phyloP scores from a whole-genome alignment of 2,329 filamentous ascomycete genomes.

The Aspergillus uvarum region DNA sequence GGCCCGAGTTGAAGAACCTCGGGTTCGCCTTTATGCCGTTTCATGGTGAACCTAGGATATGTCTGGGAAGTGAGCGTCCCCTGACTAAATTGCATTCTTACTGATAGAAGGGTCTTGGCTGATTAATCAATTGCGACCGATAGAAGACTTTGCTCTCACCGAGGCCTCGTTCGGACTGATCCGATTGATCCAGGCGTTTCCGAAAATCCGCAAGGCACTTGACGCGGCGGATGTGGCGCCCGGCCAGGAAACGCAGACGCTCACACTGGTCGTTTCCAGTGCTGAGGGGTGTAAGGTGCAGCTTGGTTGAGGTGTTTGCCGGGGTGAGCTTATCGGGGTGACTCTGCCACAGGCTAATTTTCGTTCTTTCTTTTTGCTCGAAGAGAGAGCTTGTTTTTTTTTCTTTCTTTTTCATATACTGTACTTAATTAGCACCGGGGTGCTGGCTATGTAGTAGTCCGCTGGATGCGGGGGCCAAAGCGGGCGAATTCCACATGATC shows the following conservation, averaged over 20 bases:
- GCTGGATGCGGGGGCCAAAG: too few species aligned
- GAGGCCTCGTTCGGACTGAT: not conserved
- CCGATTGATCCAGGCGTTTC: not conserved
- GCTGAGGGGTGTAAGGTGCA: not conserved
- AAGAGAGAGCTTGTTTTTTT: too few species aligned
- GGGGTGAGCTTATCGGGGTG: too few species aligned
- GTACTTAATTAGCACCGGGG: too few species aligned
- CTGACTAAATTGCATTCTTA: too few species aligned
- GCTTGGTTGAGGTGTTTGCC: too few species aligned
- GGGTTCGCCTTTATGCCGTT: slow-evolving; percentile 44
- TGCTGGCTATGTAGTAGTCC: too few species aligned
- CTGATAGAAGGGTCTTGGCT: too few species aligned
- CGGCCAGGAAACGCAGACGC: not conserved
- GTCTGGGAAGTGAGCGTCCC: slow-evolving; percentile 21
- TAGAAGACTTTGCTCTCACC: not conserved
- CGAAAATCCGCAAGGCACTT: not conserved
- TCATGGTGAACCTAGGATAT: slow-evolving; percentile 47
- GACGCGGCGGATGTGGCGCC: not conserved
- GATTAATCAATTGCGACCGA: not conserved
- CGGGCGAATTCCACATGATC: too few species aligned
- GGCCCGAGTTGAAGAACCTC: slow-evolving; percentile 27
- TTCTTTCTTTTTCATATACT: too few species aligned
- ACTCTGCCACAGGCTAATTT: too few species aligned
- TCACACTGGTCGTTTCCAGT: not conserved
- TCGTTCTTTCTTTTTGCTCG: too few species aligned